Evolutionary conservation across 2,329 filamentous ascomycete species (phyloP), one percentile per base, ranked within the genome.

Genomic region (Cordyceps farinosa): DNA sequence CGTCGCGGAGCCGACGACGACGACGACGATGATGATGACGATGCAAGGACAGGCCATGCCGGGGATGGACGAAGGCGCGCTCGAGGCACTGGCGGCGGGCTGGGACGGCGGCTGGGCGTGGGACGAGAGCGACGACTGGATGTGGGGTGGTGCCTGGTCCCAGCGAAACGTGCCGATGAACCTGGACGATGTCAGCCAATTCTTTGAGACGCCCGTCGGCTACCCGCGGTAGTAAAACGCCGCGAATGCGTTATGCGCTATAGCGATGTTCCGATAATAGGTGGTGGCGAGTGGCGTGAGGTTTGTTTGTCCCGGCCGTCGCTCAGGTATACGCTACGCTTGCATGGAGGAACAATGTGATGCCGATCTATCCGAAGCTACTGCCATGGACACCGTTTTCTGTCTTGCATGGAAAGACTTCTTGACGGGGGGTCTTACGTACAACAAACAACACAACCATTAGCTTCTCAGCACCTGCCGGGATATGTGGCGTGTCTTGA

Each of bases 181-280:
- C 44, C 66, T 70, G 63, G 70, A 70, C 10, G 52, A 47, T 15
- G 40, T 55, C 32, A 54, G 56, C 7, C 48, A 61, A 32, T 60
- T 64, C 42, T 60, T 61, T 17, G 42, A 38, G 29, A 15, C 36
- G 34, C 36, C 45, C 2, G 50, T 38, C 59, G 59, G 59, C 40
- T 61, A 61, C 15, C 40, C 50, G 40, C 59, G 59, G 50, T 34
- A 44, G 34, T 29, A 47, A 17, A 27, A 15, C 5, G 38, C 13
- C 38, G 27, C 15, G 29, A 30, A 38, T 53, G 10, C 34, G 6
- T 22, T 29, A 53, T 22, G 22, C n/a, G 40, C 30, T 47, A 38
- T 47, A 56, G 27, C 27, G 13, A 15, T 22, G 8, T 9, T 32
- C 10, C 32, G 34, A 4, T 29, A 13, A 44, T 36, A 27, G 8